phyloP scores from a whole-genome alignment of 1,284 basidiomycete species.

The Sporisorium graminicola region DNA sequence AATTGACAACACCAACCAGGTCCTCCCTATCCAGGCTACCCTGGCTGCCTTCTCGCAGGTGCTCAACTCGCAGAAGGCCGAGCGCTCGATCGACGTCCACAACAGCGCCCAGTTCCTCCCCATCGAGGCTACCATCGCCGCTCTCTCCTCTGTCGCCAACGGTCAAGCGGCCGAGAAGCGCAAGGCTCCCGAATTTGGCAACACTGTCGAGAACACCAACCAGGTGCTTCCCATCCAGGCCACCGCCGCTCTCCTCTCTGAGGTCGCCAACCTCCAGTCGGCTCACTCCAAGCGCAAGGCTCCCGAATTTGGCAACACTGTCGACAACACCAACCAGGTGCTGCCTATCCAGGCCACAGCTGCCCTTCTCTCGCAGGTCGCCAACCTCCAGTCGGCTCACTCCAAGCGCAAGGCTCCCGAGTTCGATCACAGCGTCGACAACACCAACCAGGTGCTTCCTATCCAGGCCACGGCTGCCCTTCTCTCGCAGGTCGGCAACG shows the following conservation, averaged over 20 bases:
- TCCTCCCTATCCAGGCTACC: constrained; percentile 40
- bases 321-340: constrained; percentile 35
- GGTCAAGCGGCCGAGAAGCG: constrained; percentile 4
- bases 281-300: constrained; percentile 25
- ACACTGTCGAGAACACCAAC: constrained; percentile 1
- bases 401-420: neutral
- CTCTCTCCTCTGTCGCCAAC: constrained; percentile 35
- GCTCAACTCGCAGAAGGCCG: neutral
- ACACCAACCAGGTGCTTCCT: constrained; percentile 20
- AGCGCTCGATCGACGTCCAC: constrained; percentile 18
- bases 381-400: constrained; percentile 18
- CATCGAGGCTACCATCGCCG: constrained; percentile 34
- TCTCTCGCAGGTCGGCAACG: constrained; percentile 36
- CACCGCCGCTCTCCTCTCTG: constrained; percentile 21
- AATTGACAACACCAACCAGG: constrained; percentile 30
- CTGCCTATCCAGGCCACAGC: constrained; percentile 39
- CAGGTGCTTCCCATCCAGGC: constrained; percentile 32
- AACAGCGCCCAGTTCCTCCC: constrained; percentile 33
- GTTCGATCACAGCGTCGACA: neutral
- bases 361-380: constrained; percentile 19
- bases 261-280: constrained; percentile 33
- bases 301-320: constrained; percentile 7
- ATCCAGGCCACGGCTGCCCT: constrained; percentile 24
- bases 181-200: constrained; percentile 4
- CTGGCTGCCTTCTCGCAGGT: constrained; percentile 20